phyloP scores from a whole-genome alignment of 352 stramenopile species.

The Phytophthora nicotianae region DNA sequence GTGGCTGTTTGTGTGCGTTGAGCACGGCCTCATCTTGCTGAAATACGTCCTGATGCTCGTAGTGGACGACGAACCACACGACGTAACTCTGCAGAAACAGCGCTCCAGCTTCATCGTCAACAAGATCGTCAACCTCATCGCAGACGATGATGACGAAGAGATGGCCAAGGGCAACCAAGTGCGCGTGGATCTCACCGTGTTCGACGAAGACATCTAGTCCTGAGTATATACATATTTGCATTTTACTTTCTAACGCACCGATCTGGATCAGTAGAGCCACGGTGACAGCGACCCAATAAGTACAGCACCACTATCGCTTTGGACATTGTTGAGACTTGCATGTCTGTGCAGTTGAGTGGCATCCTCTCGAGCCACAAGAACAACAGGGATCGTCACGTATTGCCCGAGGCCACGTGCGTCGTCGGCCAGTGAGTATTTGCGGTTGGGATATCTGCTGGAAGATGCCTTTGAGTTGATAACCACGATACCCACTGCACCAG shows the following conservation, averaged over 20 bases:
- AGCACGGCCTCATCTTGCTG: slow-evolving; percentile 65
- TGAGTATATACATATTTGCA: slow-evolving; percentile 28
- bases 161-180: slow-evolving; percentile 80
- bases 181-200: slow-evolving; percentile 79
- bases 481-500: slow-evolving; percentile 62
- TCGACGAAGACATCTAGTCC: slow-evolving; percentile 66
- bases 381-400: slow-evolving; percentile 68
- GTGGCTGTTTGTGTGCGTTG: slow-evolving; percentile 69
- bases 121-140: slow-evolving; percentile 79
- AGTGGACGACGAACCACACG: slow-evolving; percentile 73
- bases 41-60: slow-evolving; percentile 75
- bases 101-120: slow-evolving; percentile 69
- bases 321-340: slow-evolving; percentile 18
- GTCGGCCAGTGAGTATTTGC: slow-evolving; percentile 72
- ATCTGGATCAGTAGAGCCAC: slow-evolving; percentile 55
- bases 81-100: slow-evolving; percentile 74
- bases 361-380: slow-evolving; percentile 66
- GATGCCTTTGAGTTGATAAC: slow-evolving; percentile 73
- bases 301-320: slow-evolving; percentile 3
- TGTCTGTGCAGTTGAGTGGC: slow-evolving; percentile 51
- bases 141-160: slow-evolving; percentile 71
- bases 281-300: slow-evolving; percentile 61
- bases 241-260: slow-evolving; percentile 32
- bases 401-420: slow-evolving; percentile 47
- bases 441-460: slow-evolving; percentile 45